Conservation (phyloP, 768 basidiomycete genomes). For the Leccinum disarticulatum region DNA sequence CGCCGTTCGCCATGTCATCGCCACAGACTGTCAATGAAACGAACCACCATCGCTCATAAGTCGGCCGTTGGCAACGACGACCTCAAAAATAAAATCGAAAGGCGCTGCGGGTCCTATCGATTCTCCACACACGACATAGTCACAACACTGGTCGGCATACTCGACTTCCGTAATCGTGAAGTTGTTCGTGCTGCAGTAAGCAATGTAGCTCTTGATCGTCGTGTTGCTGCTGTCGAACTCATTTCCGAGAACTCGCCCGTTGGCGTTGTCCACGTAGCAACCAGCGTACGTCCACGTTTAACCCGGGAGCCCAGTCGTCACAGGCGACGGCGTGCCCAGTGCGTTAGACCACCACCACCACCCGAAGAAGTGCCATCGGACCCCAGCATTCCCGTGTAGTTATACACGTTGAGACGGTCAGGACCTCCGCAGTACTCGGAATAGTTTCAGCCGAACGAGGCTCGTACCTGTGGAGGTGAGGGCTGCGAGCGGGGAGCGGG, state of each 20-base stretch:
- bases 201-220: conserved; percentile 67
- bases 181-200: conserved; percentile 51
- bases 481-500: conserved; percentile 61
- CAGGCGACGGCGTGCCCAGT: conserved; percentile 33
- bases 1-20: conserved; percentile 60
- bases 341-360: background rate
- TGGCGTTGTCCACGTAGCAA: conserved; percentile 72
- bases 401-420: conserved; percentile 37
- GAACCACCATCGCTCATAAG: conserved; percentile 3
- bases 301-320: conserved; percentile 50
- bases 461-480: conserved; percentile 58
- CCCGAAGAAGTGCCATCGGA: background rate
- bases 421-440: conserved; percentile 75
- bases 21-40: conserved; percentile 61
- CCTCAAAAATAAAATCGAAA: background rate
- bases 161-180: conserved; percentile 72
- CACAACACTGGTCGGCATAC: conserved; percentile 53
- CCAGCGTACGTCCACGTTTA: conserved; percentile 56
- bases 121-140: conserved; percentile 25
- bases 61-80: background rate
- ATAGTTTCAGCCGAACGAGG: conserved; percentile 48
- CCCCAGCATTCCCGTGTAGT: conserved; percentile 27
- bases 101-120: background rate
- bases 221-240: conserved; percentile 38
- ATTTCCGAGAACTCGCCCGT: conserved; percentile 57